These are phyloP conservation scores for Noccaea bulbosa DNA, from an alignment of 345 rosid species.

Conservation along the genomic window DNA sequence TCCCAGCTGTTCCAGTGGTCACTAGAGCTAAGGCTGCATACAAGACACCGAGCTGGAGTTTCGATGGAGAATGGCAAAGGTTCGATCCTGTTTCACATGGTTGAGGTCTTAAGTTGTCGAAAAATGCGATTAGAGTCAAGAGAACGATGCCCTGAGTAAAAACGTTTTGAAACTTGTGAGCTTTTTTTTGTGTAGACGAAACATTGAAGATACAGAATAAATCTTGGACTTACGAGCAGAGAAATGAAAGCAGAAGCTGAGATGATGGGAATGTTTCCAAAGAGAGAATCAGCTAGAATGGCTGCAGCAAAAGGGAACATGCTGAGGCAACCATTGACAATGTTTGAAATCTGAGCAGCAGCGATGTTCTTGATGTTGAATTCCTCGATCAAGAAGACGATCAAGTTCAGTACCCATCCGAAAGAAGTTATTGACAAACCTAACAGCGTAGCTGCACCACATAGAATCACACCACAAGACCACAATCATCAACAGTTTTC, in stretches of 20 bases:
- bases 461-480: background rate
- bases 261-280: conserved; percentile 45
- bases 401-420: conserved; percentile 53
- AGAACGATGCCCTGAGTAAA: conserved; percentile 50
- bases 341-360: conserved; percentile 49
- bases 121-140: conserved; percentile 40
- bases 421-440: conserved; percentile 44
- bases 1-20: conserved; percentile 31
- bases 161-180: background rate
- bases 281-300: conserved; percentile 52
- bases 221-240: conserved; percentile 36
- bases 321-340: conserved; percentile 38
- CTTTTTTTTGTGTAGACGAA: background rate
- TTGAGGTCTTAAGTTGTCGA: conserved; percentile 44
- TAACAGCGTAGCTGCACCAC: conserved; percentile 43
- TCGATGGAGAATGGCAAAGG: conserved; percentile 42
- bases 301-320: conserved; percentile 51
- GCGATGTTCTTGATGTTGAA: conserved; percentile 49
- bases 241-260: conserved; percentile 45
- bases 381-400: conserved; percentile 45
- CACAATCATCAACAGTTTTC: background rate
- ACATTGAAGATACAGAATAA: background rate
- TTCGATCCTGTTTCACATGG: conserved; percentile 35
- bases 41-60: conserved; percentile 42
- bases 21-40: conserved; percentile 45